phyloP scores from a whole-genome alignment of 2,329 filamentous ascomycete genomes.

The Rachicladosporium sp. region DNA sequence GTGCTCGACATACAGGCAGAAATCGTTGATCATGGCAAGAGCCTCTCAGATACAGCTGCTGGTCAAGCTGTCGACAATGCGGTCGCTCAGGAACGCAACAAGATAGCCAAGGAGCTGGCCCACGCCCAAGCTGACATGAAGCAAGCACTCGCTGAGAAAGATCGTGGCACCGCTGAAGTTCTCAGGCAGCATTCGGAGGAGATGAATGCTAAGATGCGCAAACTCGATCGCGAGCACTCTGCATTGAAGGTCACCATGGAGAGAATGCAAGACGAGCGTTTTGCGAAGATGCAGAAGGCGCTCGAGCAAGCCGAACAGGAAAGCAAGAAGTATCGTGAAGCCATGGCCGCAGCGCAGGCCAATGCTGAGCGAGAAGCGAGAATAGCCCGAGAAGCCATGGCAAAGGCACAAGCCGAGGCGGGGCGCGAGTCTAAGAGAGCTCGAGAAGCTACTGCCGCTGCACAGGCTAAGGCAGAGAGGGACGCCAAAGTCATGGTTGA shows the following conservation, averaged over 20 bases:
- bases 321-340: slow-evolving; percentile 1
- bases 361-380: too few relatives aligned
- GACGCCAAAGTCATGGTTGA: too few relatives aligned
- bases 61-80: slow-evolving; percentile 7
- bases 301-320: slow-evolving; percentile 4
- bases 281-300: slow-evolving; percentile 4
- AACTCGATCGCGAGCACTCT: slow-evolving; percentile 4
- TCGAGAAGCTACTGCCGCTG: too few relatives aligned
- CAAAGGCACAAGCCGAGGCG: too few relatives aligned
- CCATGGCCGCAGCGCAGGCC: not conserved
- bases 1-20: slow-evolving; percentile 14
- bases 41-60: slow-evolving; percentile 11
- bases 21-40: slow-evolving; percentile 13
- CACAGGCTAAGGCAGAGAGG: too few relatives aligned
- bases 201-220: slow-evolving; percentile 4
- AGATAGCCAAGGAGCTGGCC: slow-evolving; percentile 3
- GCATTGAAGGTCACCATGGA: slow-evolving; percentile 6
- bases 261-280: slow-evolving; percentile 3
- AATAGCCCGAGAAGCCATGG: too few relatives aligned
- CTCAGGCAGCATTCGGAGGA: slow-evolving; percentile 4
- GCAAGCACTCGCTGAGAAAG: slow-evolving; percentile 2
- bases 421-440: too few relatives aligned
- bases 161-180: slow-evolving; percentile 3
- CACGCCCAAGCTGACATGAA: slow-evolving; percentile 2
- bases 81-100: slow-evolving; percentile 1